Percentiles rank a stretch among this genome's conserved stretches.
phyloP scores from a whole-genome alignment of 2,329 filamentous ascomycete genomes.

The Monilinia fructigena region DNA sequence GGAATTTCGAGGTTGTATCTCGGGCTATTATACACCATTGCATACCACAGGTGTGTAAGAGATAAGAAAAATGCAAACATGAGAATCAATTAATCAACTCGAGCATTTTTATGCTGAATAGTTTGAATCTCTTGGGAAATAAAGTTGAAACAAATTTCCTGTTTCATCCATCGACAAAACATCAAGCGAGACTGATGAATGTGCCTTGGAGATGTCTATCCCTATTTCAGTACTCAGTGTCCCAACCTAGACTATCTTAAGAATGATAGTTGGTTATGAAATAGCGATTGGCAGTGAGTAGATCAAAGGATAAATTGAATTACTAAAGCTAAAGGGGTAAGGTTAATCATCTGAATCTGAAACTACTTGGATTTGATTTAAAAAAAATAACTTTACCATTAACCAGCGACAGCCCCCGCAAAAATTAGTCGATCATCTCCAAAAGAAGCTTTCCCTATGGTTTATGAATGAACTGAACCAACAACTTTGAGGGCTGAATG shows the following conservation, averaged over 20 bases:
- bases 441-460: too few relatives aligned
- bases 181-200: background rate
- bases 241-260: background rate
- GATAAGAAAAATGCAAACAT: background rate
- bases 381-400: constrained; percentile 9
- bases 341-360: background rate
- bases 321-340: constrained; percentile 12
- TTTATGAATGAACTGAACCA: background rate
- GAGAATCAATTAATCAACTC: background rate
- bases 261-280: background rate
- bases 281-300: background rate
- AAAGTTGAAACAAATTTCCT: constrained; percentile 1
- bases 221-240: background rate
- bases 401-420: background rate
- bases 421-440: constrained; percentile 7
- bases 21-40: background rate
- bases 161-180: constrained; percentile 3
- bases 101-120: too few relatives aligned
- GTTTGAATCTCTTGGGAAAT: background rate
- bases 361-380: constrained; percentile 3
- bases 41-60: too few relatives aligned
- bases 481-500: background rate
- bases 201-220: background rate
- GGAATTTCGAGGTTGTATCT: too few relatives aligned
- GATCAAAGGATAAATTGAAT: background rate